Base-by-base conservation (phyloP, 2,329 filamentous ascomycete species). In the Nigrograna mackinnonii region DNA sequence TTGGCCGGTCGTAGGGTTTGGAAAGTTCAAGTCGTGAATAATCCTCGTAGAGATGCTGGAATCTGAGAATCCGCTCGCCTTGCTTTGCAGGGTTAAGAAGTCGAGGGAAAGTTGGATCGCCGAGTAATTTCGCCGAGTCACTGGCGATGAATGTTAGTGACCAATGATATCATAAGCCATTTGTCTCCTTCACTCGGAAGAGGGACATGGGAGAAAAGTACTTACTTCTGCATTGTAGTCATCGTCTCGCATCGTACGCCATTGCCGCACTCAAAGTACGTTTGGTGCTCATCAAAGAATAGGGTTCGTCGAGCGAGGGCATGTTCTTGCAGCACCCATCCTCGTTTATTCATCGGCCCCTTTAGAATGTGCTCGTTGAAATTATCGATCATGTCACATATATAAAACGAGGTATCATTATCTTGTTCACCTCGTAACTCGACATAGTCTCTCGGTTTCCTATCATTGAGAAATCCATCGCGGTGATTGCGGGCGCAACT, bases 281-380 rank as follows among this genome's bases (percentile, higher is more conserved):
- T 41, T 21, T 60, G 57, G 5, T 33, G 39, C 2, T 49, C 37
- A 0, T 54, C 49, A 34, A 57, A 60, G 35, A 54, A 48, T 6
- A 59, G 49, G 6, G 48, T 54, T 17, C 55, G 35, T 3, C 45
- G 47, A 4, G 57, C 48, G 9, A 60, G 34, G 2, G 47, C 55
- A 16, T 48, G 34, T 39, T 58, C 55, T 41, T 60, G 54, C 5
- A 54, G 44, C 2, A 60, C 54, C 57, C 54, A 59, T 2, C 44
- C 56, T 6, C 56, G 39, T 3, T 35, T 37, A 22, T 53, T 56
- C 1, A 60, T 33, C 2, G 21, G 35, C 3, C 35, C 48, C 11
- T 43, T 6, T 9, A 47, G 38, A 1, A 58, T 54, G 35, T 58
- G 38, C 1, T 12, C 13, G 5, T 48, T 36, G 26, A 55, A 60